These are phyloP conservation scores for Solanum aculeatissimum DNA, from an alignment of 305 asterid species.

Conservation along the genomic window DNA sequence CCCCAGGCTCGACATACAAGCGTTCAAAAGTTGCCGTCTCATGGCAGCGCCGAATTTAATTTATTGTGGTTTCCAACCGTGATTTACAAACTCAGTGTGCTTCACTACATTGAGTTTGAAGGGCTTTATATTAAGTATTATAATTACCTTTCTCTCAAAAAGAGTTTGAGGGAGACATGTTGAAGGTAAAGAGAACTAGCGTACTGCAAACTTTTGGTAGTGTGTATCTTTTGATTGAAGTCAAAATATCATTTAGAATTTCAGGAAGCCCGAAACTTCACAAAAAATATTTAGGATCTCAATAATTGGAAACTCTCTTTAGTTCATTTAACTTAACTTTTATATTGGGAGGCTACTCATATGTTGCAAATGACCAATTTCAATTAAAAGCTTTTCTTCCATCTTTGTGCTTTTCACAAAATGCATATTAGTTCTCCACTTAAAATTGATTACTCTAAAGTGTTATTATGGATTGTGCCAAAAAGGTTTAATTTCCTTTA, in stretches of 20 bases:
- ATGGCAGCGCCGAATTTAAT: not conserved
- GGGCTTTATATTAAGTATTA: not conserved
- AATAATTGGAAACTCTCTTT: not conserved
- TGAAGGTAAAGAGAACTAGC: not conserved
- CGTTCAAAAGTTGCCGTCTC: not conserved
- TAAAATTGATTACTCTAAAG: not conserved
- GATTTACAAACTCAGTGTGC: not conserved
- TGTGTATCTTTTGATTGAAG: not conserved
- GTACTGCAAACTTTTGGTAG: not conserved
- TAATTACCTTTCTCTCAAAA: not conserved
- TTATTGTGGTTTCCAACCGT: not conserved
- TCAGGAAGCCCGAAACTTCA: not conserved
- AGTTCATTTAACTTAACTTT: not conserved
- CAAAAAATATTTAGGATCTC: not conserved
- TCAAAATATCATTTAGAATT: not conserved
- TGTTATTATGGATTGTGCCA: not conserved
- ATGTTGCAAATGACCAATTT: not conserved
- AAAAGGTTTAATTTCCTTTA: not conserved
- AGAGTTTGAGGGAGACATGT: not conserved
- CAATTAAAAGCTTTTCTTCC: not conserved
- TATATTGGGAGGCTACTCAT: not conserved
- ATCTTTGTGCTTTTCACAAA: not conserved
- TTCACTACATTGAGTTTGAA: not conserved
- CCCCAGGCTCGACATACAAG: too few relatives aligned
- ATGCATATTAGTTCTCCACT: not conserved